Percentiles rank a stretch among this genome's conserved stretches.
These are phyloP conservation scores for Dittrichia graveolens DNA, from an alignment of 129 eudicot genomes.

Conservation along the genomic window DNA sequence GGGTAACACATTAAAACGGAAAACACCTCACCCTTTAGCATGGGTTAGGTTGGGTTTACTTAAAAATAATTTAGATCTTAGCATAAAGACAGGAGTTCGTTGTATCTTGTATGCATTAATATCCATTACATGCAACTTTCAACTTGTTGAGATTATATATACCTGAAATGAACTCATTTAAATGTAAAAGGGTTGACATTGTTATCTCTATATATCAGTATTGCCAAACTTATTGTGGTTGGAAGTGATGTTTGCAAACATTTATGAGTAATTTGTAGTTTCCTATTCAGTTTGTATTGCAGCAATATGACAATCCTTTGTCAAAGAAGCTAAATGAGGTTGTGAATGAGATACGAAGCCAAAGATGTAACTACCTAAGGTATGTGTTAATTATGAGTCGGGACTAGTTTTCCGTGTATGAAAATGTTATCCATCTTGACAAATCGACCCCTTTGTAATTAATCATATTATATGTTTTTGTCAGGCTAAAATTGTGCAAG, in stretches of 20 bases:
- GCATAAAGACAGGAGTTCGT: no score
- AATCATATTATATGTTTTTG: constrained; percentile 1
- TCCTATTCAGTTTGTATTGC: constrained; percentile 68
- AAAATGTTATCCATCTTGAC: not conserved
- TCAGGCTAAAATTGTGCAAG: constrained; percentile 91
- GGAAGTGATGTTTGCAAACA: not conserved
- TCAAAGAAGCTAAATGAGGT: constrained; percentile 86
- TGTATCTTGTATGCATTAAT: no score
- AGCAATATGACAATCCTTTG: constrained; percentile 81
- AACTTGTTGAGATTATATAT: no score
- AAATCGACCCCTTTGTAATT: constrained; percentile 6
- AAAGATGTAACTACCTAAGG: constrained; percentile 92
- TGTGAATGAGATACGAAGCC: constrained; percentile 88
- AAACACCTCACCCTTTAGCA: no score
- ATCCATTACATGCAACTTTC: no score
- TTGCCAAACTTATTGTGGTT: not conserved
- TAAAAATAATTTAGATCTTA: no score
- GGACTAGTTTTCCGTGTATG: not conserved
- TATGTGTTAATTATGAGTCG: constrained; percentile 28
- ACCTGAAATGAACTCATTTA: no score
- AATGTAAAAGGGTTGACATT: no score
- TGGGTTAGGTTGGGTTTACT: no score
- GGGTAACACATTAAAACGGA: no score
- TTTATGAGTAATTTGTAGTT: constrained; percentile 13
- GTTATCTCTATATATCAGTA: no score